These are phyloP conservation scores for Prunus persica DNA, from an alignment of 306 rosid genomes.

Conservation along the genomic window Prunus_persica_NCBIv2 NC_034013.1:6489001-6489500, in stretches of 20 bases:
- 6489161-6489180: not conserved
- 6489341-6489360: too few species aligned
- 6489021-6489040: not conserved
- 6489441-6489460: too few species aligned
- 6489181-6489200: not conserved
- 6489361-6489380: too few species aligned
- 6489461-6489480: too few species aligned
- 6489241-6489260: not conserved
- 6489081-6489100: slow-evolving; percentile 32
- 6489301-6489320: too few species aligned
- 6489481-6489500: too few species aligned
- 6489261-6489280: not conserved
- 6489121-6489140: slow-evolving; percentile 8
- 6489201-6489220: not conserved
- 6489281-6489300: not conserved
- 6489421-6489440: too few species aligned
- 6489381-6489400: too few species aligned
- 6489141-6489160: not conserved
- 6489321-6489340: too few species aligned
- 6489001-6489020: not conserved
- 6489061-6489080: slow-evolving; percentile 41
- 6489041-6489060: slow-evolving; percentile 37
- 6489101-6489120: slow-evolving; percentile 40
- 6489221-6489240: slow-evolving; percentile 7
- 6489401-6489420: too few species aligned